These are phyloP conservation scores for Suillus cothurnatus DNA, from an alignment of 768 basidiomycete species.

Conservation along the genomic window DNA sequence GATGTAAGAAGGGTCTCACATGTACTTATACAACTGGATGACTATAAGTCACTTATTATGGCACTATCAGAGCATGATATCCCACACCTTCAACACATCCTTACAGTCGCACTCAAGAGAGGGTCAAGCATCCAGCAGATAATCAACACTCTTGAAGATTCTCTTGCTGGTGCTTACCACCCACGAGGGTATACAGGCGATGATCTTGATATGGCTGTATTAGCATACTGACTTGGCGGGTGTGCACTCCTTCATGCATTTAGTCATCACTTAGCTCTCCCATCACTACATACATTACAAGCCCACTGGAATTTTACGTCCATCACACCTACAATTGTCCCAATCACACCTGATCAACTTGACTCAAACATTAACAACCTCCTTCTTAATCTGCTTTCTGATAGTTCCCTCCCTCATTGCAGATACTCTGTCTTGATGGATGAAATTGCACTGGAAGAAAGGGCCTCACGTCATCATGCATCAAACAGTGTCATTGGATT, in stretches of 20 bases:
- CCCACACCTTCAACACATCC: constrained; percentile 8
- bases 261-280: constrained; percentile 14
- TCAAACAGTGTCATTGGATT: constrained; percentile 15
- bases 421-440: constrained; percentile 18
- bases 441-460: constrained; percentile 19
- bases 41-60: constrained; percentile 9
- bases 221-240: constrained; percentile 16
- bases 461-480: constrained; percentile 8
- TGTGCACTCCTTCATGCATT: constrained; percentile 15
- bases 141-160: constrained; percentile 10
- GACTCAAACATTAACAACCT: constrained; percentile 16
- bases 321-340: constrained; percentile 16
- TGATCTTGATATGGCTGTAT: constrained; percentile 14
- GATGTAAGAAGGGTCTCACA: neutral
- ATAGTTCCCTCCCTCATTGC: neutral
- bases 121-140: constrained; percentile 13
- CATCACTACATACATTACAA: constrained; percentile 16
- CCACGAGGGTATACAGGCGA: constrained; percentile 1
- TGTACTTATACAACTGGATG: neutral
- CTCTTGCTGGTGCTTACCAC: constrained; percentile 4
- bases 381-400: constrained; percentile 4
- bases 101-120: constrained; percentile 13
- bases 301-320: constrained; percentile 8
- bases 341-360: constrained; percentile 8
- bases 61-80: constrained; percentile 10